Base-by-base conservation (phyloP, 306 rosid genomes). In the Arachis stenosperma region DNA sequence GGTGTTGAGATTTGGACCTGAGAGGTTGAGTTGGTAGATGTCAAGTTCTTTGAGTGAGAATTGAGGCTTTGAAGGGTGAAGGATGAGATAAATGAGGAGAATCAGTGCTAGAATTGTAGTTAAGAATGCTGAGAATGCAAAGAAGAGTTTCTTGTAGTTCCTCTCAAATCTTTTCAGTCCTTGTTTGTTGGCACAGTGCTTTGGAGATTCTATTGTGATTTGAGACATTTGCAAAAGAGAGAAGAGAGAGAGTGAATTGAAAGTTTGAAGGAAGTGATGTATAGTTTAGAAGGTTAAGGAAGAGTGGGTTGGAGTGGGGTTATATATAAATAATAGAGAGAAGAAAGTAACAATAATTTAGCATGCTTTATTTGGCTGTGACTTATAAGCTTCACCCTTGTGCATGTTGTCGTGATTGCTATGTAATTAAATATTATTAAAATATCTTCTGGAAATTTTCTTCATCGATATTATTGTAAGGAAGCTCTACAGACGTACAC, bases 31-130 rank as follows among this genome's bases (percentile, higher is more conserved):
- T 30, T 80, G 97, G 85, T 81, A 95, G 75, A 95, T 81, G 8
- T 90, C 93, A 8, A 85, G 88, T 59, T 94, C 78, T 67, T 71
- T 83, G 66, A 94, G 93, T 5, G 91, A 74, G 84, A 94, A 94
- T 68, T 86, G 84, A 5, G 99, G 97, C 68, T 88, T 94, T 0
- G 90, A 6, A 10, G 96, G 99, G 57, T 58, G 92, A 7, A 95
- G 85, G 84, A 88, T 88, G 36, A 91, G 69, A 77, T 86, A 95
- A 13, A 90, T 56, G 0, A 95, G 75, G 37, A 95, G 61, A 29
- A 91, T 79, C 0, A 88, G 22, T 3, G 80, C 67, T 8, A 90
- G 84, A 68, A 95, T 46, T 17, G 87, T 10, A 71, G 91, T 81
- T 82, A 84, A 78, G 10, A 81, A 75, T 57, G 89, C 65, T n/a